phyloP scores from a whole-genome alignment of 2,329 filamentous ascomycete genomes.

The Fusarium penzigii region DNA sequence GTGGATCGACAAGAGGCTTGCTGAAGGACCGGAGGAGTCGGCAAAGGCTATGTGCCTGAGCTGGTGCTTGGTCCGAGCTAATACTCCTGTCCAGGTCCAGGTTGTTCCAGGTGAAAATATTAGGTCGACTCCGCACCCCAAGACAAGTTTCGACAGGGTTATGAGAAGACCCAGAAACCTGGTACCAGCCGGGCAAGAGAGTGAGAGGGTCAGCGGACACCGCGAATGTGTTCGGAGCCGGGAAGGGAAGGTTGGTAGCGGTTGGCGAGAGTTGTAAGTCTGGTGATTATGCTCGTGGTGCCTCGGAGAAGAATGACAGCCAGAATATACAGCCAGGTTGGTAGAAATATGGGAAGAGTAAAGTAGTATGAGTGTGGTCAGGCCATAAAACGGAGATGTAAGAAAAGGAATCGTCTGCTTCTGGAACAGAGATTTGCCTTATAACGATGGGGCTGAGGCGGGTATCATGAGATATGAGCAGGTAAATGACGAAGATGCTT shows the following conservation, averaged over 20 bases:
- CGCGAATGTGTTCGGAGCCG: neutral
- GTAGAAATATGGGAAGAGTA: neutral
- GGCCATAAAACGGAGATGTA: neutral
- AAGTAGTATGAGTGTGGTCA: neutral
- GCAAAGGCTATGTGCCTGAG: conserved; percentile 5
- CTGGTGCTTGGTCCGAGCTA: conserved; percentile 11
- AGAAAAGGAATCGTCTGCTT: neutral
- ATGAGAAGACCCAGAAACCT: neutral
- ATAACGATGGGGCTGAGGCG: neutral
- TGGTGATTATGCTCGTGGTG: neutral
- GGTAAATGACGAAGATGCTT: too few species aligned
- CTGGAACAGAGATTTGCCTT: neutral
- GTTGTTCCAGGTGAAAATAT: conserved; percentile 8
- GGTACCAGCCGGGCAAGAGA: neutral
- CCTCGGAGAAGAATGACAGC: neutral
- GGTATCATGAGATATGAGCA: too few species aligned
- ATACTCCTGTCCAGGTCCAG: conserved; percentile 9
- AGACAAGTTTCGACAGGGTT: neutral
- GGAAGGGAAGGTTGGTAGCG: neutral
- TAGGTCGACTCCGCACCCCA: conserved; percentile 3
- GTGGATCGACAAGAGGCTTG: conserved; percentile 23
- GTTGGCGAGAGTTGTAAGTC: neutral
- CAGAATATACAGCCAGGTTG: too few species aligned
- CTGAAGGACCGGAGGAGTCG: conserved; percentile 12
- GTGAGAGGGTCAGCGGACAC: neutral